Evolutionary conservation across 2,329 filamentous ascomycete genomes (phyloP), one percentile per base, ranked within the genome.

Genomic region (Aureobasidium sp.): DNA sequence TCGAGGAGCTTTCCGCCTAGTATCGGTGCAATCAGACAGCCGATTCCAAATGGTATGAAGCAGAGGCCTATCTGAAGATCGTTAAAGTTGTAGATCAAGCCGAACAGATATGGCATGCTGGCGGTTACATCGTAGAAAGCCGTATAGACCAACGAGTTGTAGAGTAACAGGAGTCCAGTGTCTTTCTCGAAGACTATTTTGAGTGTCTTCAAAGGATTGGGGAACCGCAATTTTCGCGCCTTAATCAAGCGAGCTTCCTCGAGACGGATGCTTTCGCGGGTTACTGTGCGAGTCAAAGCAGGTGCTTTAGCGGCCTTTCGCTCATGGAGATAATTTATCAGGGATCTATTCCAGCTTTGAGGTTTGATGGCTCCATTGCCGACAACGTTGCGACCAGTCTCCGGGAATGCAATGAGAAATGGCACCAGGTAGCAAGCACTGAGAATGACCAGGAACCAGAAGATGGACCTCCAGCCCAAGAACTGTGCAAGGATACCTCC

Each of bases 1-100:
- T 90, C 88, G 39, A 89, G 79, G 1, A 84, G 66, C 2, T 79
- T 78, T 5, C 89, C 87, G 37, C 71, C 74, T 17, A 76, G 69
- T 27, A 76, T 65, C 20, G 75, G 70, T 47, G 74, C 70, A 22
- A 71, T 53, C 37, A 76, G 66, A 44, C 71, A 69, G 5, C 77
- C 77, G 6, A 70, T 61, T 14, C 75, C 76, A 42, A 77, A 73
- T 0, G 77, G 72, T 20, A 73, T 68, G 64, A 73, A 80, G 9
- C 64, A 69, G 7, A 77, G 67, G 2, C 75, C 75, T 44, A 81
- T 75, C 64, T 82, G 73, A 12, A 82, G 73, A 57, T 79, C 74
- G 66, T 73, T 71, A 67, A 81, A 78, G 25, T 71, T 68, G 65
- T 82, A 83, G 3, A 78, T 74, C 6, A 74, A 63, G 14, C 72